A percentile compares a stretch with the other conserved stretches of the same genome.
Conservation (phyloP, 2,329 filamentous ascomycete species). For the Cordyceps farinosa region DNA sequence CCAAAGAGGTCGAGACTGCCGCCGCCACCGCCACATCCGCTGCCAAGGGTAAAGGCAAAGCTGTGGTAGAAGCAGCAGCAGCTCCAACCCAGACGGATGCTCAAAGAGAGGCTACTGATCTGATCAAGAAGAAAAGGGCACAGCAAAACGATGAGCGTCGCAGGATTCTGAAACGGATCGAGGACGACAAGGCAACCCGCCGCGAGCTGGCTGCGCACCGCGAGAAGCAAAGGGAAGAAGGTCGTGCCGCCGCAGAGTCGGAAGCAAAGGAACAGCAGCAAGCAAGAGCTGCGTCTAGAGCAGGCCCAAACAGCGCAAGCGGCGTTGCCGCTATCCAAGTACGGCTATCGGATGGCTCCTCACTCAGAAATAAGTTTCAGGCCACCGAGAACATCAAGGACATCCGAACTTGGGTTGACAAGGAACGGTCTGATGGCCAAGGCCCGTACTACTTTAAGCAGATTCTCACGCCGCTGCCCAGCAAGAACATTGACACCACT, state of each 20-base stretch:
- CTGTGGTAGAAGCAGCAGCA: conserved; percentile 38
- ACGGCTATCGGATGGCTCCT: conserved; percentile 79
- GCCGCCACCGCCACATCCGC: conserved; percentile 23
- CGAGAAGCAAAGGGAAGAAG: conserved; percentile 38
- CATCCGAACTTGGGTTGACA: conserved; percentile 75
- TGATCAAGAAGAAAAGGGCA: conserved; percentile 60
- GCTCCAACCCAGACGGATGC: conserved; percentile 30
- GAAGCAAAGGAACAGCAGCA: conserved; percentile 30
- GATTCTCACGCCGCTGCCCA: conserved; percentile 74
- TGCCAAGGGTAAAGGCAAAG: conserved; percentile 46
- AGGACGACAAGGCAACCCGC: conserved; percentile 70
- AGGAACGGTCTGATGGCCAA: conserved; percentile 52
- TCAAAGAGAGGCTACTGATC: conserved; percentile 45
- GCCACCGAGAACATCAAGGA: conserved; percentile 60
- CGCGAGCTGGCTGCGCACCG: conserved; percentile 52
- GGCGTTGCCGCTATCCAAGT: conserved; percentile 62
- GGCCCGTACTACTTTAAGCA: conserved; percentile 80
- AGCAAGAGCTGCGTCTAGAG: conserved; percentile 27
- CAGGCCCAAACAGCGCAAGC: conserved; percentile 26
- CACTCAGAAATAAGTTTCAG: conserved; percentile 68
- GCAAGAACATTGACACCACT: conserved; percentile 65
- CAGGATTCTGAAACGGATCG: conserved; percentile 70
- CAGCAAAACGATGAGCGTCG: conserved; percentile 66
- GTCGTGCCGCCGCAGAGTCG: conserved; percentile 29
- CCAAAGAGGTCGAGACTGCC: conserved; percentile 44